Conservation (phyloP, 2,329 filamentous ascomycete species). For the Rachicladosporium sp. region DNA sequence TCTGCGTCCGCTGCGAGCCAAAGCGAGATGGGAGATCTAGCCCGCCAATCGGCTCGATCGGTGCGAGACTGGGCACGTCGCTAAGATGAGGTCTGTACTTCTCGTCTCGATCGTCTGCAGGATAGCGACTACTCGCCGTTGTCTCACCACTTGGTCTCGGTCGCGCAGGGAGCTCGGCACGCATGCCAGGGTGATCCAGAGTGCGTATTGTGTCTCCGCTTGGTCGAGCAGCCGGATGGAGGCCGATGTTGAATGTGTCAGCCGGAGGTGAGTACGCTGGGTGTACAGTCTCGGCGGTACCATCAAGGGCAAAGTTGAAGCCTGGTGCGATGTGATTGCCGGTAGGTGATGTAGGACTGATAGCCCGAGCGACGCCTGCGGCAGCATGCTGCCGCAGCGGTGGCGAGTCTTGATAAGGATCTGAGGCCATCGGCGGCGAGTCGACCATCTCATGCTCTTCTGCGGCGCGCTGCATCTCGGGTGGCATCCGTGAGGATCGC, state of each 20-base stretch:
- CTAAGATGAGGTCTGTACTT: constrained; percentile 6
- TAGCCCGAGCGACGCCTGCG: constrained; percentile 10
- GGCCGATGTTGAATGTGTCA: constrained; percentile 11
- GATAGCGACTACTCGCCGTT: neutral
- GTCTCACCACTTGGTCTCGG: constrained; percentile 2
- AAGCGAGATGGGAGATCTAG: constrained; percentile 21
- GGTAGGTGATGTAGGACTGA: constrained; percentile 2
- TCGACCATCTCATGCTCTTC: constrained; percentile 23
- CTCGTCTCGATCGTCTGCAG: neutral
- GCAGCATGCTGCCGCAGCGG: constrained; percentile 9
- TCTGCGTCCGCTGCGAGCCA: constrained; percentile 11
- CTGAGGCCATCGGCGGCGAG: constrained; percentile 20
- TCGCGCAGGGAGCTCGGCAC: neutral
- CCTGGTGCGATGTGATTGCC: neutral
- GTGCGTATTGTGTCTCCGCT: neutral
- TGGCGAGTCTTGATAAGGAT: constrained; percentile 21
- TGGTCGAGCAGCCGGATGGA: neutral
- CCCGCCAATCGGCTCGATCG: constrained; percentile 17
- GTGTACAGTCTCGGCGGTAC: constrained; percentile 2
- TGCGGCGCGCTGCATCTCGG: constrained; percentile 31
- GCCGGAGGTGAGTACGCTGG: constrained; percentile 5
- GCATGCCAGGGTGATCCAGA: neutral
- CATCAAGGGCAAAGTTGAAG: constrained; percentile 16
- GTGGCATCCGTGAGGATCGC: constrained; percentile 66
- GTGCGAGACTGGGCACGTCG: constrained; percentile 15